phyloP scores from a whole-genome alignment of 768 basidiomycete species.

The Agrocybe chaxingu region DNA sequence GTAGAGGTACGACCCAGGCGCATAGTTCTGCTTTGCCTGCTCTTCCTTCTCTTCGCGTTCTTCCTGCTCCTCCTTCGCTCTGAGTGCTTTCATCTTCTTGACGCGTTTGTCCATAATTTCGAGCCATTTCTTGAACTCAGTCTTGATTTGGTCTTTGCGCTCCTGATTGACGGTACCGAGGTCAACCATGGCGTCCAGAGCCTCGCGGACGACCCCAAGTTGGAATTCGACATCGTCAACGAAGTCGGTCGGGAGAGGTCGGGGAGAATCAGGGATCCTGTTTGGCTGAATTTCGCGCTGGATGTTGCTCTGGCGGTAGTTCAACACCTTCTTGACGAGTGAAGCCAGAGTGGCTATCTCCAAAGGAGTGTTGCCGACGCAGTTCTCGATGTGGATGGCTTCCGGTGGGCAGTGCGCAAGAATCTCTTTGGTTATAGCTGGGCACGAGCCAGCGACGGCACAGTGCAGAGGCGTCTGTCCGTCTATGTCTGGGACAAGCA shows the following conservation, averaged over 20 bases:
- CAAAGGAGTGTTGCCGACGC: constrained; percentile 40
- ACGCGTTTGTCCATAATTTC: constrained; percentile 4
- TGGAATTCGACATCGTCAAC: background rate
- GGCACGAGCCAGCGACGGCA: constrained; percentile 33
- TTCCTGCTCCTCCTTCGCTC: constrained; percentile 1
- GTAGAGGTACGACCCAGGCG: background rate
- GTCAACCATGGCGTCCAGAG: background rate
- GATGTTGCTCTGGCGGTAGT: background rate
- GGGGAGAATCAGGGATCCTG: background rate
- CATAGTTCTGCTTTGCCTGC: background rate
- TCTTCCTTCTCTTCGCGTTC: constrained; percentile 5
- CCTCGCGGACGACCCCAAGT: background rate
- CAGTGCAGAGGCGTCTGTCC: constrained; percentile 53
- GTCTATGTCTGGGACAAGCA: constrained; percentile 39
- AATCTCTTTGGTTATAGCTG: constrained; percentile 35
- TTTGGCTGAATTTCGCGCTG: background rate
- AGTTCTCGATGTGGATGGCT: constrained; percentile 46
- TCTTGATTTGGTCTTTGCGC: constrained; percentile 1
- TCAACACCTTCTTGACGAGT: constrained; percentile 17
- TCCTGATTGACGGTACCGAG: background rate
- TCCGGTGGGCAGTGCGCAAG: constrained; percentile 34
- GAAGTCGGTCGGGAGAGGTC: background rate
- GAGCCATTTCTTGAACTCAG: constrained; percentile 5
- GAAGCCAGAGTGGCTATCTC: constrained; percentile 33
- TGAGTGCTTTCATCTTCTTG: background rate